phyloP scores from a whole-genome alignment of 108 stramenopile species.

The Pelagomonas calceolata region DNA sequence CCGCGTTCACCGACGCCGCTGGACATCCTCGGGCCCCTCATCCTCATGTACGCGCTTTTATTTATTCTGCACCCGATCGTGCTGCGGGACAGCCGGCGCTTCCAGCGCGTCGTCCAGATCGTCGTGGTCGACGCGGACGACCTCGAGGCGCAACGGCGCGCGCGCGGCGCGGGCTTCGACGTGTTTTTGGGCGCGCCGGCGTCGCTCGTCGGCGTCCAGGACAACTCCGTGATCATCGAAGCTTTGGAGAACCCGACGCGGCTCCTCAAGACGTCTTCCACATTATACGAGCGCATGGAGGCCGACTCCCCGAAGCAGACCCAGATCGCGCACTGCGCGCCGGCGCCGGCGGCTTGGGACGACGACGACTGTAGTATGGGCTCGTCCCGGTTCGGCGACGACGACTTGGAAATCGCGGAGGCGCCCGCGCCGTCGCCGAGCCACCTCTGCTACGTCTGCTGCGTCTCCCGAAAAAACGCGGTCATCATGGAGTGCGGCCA shows the following conservation, averaged over 20 bases:
- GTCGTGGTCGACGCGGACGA: neutral
- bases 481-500: conserved; percentile 2
- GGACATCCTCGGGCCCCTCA: neutral
- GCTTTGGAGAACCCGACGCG: neutral
- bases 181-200: neutral
- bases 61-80: neutral
- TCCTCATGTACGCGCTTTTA: neutral
- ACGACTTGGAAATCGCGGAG: no score
- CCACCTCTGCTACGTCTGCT: conserved; percentile 1
- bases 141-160: neutral
- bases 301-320: no score
- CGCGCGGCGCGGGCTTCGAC: neutral
- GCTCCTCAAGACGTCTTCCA: neutral
- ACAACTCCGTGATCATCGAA: neutral
- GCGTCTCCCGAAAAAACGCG: neutral
- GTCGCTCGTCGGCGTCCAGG: neutral
- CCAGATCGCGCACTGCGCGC: neutral
- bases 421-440: neutral
- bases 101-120: conserved; percentile 1
- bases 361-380: neutral
- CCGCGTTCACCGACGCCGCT: neutral
- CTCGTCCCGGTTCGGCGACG: neutral
- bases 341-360: neutral
- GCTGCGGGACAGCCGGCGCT: neutral
- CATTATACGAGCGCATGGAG: neutral